Base-by-base conservation (phyloP, 345 rosid species). In the Rhodomyrtus tomentosa region DNA sequence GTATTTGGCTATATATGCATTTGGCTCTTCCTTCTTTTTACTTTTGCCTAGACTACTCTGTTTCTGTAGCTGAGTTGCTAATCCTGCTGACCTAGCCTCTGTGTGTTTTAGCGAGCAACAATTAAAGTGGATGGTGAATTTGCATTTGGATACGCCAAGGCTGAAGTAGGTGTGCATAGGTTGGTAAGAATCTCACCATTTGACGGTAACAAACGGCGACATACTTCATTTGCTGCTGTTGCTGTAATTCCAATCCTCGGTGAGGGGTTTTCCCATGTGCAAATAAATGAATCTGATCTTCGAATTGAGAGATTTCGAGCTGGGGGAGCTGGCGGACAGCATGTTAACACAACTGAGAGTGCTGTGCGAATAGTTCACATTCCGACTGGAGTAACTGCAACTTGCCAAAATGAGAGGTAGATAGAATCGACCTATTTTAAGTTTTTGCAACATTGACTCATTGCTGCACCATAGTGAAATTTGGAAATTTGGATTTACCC, bases 171-270 rank as follows among this genome's bases (percentile, higher is more conserved):
- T 85, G 98, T 95, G 86, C 99, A 97, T 88, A 92, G 99, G 88
- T 90, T 97, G 86, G 99, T 97, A 27, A 94, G 99, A 20, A 94
- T 97, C 89, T 97, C 98, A 11, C 99, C 98, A 13, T 97, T 95
- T 54, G 98, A 95, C 88, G 92, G 98, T 83, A 94, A 92, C 83
- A 95, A 97, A 87, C 93, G 95, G 51, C 92, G 98, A 76, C 99
- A 95, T 88, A 95, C 99, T 86, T 95, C 98, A 24, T 97, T 97
- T 88, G 98, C 99, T 29, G 99, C 98, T n/a, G 99, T 97, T 86
- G 99, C 99, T 8, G 98, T 95, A 52, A 95, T 93, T 86, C 99
- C 99, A 32, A 94, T 94, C 86, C 86, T 88, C 6, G 98, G 96
- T 58, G 96, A 95, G 76, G 95, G 94, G 74, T 94, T 92, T 12